Conservation (phyloP, 148 eudicot species). For the Amaranthus cruentus region DNA sequence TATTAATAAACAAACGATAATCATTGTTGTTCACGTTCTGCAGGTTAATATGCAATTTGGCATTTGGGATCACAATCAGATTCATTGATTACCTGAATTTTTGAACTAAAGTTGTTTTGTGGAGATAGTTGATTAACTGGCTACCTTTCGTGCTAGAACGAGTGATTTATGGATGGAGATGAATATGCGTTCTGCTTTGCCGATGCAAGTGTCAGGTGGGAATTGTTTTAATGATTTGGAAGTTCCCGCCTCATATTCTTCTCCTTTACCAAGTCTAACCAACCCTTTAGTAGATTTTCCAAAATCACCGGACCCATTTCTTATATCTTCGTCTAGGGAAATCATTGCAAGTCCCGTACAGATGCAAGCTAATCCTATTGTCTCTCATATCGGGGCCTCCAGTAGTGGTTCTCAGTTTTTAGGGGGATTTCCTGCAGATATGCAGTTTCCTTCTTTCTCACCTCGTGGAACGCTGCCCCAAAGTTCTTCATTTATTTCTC, state of each 20-base stretch:
- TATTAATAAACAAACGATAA: not conserved
- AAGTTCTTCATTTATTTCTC: slow-evolving; percentile 36
- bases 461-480: slow-evolving; percentile 29
- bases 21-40: slow-evolving; percentile 6
- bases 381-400: slow-evolving; percentile 32
- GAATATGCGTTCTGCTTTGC: slow-evolving; percentile 44
- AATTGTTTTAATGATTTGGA: slow-evolving; percentile 28
- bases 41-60: slow-evolving; percentile 13
- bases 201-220: slow-evolving; percentile 39
- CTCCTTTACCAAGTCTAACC: slow-evolving; percentile 26
- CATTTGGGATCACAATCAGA: slow-evolving; percentile 13
- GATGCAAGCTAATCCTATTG: slow-evolving; percentile 29
- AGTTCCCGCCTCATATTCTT: slow-evolving; percentile 30
- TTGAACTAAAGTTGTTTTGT: not conserved
- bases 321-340: slow-evolving; percentile 32
- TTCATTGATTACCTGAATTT: slow-evolving; percentile 21
- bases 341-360: slow-evolving; percentile 25
- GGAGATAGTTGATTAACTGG: slow-evolving; percentile 15
- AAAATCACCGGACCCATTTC: slow-evolving; percentile 42
- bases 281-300: slow-evolving; percentile 38
- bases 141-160: not conserved
- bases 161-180: slow-evolving; percentile 38
- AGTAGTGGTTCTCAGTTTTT: slow-evolving; percentile 34
- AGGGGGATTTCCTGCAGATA: slow-evolving; percentile 38
- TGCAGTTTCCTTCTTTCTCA: slow-evolving; percentile 33